These are phyloP conservation scores for Medicago lupulina DNA, from an alignment of 306 rosid genomes.

Conservation along the genomic window DNA sequence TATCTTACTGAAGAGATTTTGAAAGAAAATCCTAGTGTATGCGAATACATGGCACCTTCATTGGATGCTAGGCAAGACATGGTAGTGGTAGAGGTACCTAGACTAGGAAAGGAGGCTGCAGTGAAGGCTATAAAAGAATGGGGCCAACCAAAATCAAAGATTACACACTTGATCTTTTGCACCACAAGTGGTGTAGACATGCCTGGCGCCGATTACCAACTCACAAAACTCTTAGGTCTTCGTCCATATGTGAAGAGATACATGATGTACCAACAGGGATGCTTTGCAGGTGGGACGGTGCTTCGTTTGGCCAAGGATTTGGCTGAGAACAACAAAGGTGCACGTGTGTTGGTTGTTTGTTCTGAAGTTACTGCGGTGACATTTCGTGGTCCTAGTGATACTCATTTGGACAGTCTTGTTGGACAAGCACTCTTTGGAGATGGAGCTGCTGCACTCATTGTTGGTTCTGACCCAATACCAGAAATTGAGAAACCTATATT, in stretches of 20 bases:
- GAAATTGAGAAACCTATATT: slow-evolving; percentile 65
- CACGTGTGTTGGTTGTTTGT: slow-evolving; percentile 49
- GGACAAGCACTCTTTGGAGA: slow-evolving; percentile 52
- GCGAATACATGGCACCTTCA: slow-evolving; percentile 78
- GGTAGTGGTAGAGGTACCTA: slow-evolving; percentile 27
- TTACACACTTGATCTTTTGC: slow-evolving; percentile 77
- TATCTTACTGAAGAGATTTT: slow-evolving; percentile 37
- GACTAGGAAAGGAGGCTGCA: slow-evolving; percentile 22
- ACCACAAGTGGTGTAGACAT: slow-evolving; percentile 86
- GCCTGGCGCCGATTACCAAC: slow-evolving; percentile 79
- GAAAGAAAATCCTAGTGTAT: slow-evolving; percentile 47
- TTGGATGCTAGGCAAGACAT: slow-evolving; percentile 66
- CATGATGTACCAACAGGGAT: slow-evolving; percentile 74
- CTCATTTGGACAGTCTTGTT: slow-evolving; percentile 47
- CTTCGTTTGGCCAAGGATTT: slow-evolving; percentile 54
- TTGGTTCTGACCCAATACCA: slow-evolving; percentile 68
- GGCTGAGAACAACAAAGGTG: slow-evolving; percentile 51
- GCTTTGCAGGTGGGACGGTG: slow-evolving; percentile 49
- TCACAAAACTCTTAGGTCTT: slow-evolving; percentile 74
- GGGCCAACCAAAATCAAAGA: slow-evolving; percentile 68
- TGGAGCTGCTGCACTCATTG: slow-evolving; percentile 57
- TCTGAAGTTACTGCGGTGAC: slow-evolving; percentile 49
- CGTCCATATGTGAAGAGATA: slow-evolving; percentile 69
- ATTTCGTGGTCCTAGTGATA: slow-evolving; percentile 48
- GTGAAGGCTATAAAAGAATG: slow-evolving; percentile 28